Base-by-base conservation (phyloP, 257 asterid species). In the Scutellaria barbata region DNA sequence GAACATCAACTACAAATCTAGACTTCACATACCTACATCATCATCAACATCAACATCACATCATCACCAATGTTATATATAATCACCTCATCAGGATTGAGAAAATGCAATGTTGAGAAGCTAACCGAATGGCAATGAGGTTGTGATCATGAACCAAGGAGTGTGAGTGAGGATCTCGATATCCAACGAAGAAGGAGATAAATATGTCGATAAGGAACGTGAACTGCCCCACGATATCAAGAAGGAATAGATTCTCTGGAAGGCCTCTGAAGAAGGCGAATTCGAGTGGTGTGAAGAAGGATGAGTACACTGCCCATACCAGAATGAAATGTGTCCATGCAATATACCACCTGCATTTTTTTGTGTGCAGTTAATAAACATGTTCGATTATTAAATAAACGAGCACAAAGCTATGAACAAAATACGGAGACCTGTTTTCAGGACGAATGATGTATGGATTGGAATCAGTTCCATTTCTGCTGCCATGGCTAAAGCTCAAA, bases 261-360 rank as follows among this genome's bases (percentile, higher is more conserved):
- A 89, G 84, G 18, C 96, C 96, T 74, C 95, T 78, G 82, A 89
- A 87, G 88, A 89, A 89, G 46, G 83, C 96, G 63, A 89, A 87
- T 72, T 89, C 96, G 7, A 87, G 68, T 4, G 96, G 96, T 0
- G 96, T 89, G 80, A 89, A 87, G 88, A 86, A 85, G 10, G 95
- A 89, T 11, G 96, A 89, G 81, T 89, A 87, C 10, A 87, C 82
- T 18, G 96, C 92, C 96, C 96, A 89, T 80, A 87, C 50, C 70
- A 89, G 76, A 37, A 89, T 83, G 81, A 85, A 84, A 8, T 87
- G 81, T 8, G 81, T 77, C 96, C 96, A 89, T 20, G 72, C 66
- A 7, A 57, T 48, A 63, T 85, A 87, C 92, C 87, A 82, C 85
- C 96, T 89, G 90, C 87, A 66, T 46, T 35, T 40, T 16, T 2